Evolutionary conservation across 1,284 basidiomycete genomes (phyloP), one percentile per base, ranked within the genome.

Genomic region (Cryptococcus amylolentus): DNA sequence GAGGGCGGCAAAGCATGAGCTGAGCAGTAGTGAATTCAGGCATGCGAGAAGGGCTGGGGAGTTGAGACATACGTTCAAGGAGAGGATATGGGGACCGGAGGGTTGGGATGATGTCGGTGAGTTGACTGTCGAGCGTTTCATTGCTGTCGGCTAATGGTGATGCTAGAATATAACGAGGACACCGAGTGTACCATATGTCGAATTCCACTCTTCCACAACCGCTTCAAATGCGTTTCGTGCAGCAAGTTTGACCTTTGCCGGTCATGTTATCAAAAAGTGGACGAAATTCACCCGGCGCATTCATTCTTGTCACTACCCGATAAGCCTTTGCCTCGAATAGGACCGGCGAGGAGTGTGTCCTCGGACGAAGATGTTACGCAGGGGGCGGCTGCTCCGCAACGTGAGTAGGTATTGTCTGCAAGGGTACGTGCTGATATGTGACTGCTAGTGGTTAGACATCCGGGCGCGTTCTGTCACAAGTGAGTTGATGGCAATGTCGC

Each of bases 21-120:
- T 54, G 46, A 83, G 79, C 35, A 66, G 80, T 14, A 77, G 79
- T 8, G 59, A 51, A 27, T 37, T 80, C 43, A 78, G 67, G 87
- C 86, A 72, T 43, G 41, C 52, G 49, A 45, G 48, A 46, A 51
- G 54, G 51, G 38, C 46, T 40, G 18, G 88, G 84, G 83, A 87
- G 63, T 75, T 88, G 55, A 81, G 91, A 20, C 91, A 94, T 71
- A 87, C 88, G 1, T 95, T 87, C 71, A 77, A 84, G 46, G 91
- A 93, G 77, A 89, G 88, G 75, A 81, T 88, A 9, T 94, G 91
- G 91, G 84, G 85, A 1, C 81, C 82, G 27, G 79, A 79, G 45
- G 88, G 88, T 4, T 94, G 91, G 91, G 84, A 86, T 56, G 88
- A 91, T 69, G 85, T 94, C 53, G 88, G 90, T 91, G 70, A 64